Percentiles rank a stretch among this genome's conserved stretches.
phyloP scores from a whole-genome alignment of 805 yeast genomes.

The Clavispora vitiphila region DNA sequence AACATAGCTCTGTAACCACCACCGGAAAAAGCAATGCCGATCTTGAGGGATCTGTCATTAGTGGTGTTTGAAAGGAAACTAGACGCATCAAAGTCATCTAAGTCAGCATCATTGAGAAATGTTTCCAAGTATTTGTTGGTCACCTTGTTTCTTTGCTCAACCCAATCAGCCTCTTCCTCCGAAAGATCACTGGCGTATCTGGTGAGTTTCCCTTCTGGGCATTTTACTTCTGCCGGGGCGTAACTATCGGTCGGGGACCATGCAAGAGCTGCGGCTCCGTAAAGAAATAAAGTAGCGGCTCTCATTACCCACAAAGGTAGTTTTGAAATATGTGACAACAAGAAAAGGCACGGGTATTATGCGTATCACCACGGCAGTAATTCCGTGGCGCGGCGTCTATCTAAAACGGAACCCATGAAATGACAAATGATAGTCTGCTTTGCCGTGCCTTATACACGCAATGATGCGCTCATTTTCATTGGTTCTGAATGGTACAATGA shows the following conservation, averaged over 20 bases:
- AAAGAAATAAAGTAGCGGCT: slow-evolving; percentile 4
- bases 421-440: no score
- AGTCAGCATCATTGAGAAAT: slow-evolving; percentile 42
- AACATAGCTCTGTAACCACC: slow-evolving; percentile 93
- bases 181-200: slow-evolving; percentile 11
- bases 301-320: slow-evolving; percentile 3
- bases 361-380: neutral
- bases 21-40: slow-evolving; percentile 65
- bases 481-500: no score
- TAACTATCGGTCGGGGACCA: slow-evolving; percentile 12
- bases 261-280: slow-evolving; percentile 11
- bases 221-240: slow-evolving; percentile 14
- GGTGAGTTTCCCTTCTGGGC: slow-evolving; percentile 11
- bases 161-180: slow-evolving; percentile 11
- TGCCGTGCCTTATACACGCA: no score
- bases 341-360: neutral
- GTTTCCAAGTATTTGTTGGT: slow-evolving; percentile 42
- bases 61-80: slow-evolving; percentile 31
- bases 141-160: slow-evolving; percentile 22
- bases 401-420: neutral
- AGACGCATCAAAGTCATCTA: slow-evolving; percentile 45
- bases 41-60: slow-evolving; percentile 36
- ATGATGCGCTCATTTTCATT: no score
- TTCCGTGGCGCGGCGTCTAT: neutral
- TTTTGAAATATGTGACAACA: neutral